A percentile compares a stretch with the other conserved stretches of the same genome.
Evolutionary conservation across 225 moss, liverwort and hornwort genomes (phyloP).

Genomic region (Pseudoscleropodium purum): DNA sequence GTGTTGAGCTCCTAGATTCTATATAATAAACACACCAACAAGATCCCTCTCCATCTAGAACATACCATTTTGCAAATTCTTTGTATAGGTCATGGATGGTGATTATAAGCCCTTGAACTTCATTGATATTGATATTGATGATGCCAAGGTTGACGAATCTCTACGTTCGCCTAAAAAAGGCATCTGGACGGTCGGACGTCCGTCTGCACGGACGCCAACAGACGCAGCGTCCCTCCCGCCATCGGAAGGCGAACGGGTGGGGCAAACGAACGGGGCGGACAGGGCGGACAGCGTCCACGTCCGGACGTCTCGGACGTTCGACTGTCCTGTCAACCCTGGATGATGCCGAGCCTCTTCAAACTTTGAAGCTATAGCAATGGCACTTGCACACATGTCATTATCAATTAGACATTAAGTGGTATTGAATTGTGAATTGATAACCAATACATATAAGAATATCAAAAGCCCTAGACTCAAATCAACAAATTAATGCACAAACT

Average conservation of each 20-base stretch:
- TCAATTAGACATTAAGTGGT: fast-evolving
- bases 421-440: fast-evolving
- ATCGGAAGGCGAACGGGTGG: too few species aligned
- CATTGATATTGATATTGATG: background rate
- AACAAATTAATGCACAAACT: fast-evolving
- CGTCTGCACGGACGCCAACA: too few species aligned
- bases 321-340: too few species aligned
- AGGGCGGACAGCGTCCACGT: too few species aligned
- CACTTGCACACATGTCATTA: background rate
- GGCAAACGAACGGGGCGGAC: too few species aligned
- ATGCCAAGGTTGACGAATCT: too few species aligned
- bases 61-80: background rate
- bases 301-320: too few species aligned
- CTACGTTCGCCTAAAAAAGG: too few species aligned
- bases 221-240: too few species aligned
- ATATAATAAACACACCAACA: background rate
- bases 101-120: fast-evolving
- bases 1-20: fast-evolving
- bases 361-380: background rate
- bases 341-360: background rate
- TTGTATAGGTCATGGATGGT: background rate
- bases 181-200: too few species aligned
- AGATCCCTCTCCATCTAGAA: background rate
- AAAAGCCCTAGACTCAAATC: background rate
- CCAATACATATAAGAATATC: fast-evolving